A percentile compares a stretch with the other conserved stretches of the same genome.
Evolutionary conservation across 768 basidiomycete genomes (phyloP).

Genomic region (Phanerodontia chrysosporium): DNA sequence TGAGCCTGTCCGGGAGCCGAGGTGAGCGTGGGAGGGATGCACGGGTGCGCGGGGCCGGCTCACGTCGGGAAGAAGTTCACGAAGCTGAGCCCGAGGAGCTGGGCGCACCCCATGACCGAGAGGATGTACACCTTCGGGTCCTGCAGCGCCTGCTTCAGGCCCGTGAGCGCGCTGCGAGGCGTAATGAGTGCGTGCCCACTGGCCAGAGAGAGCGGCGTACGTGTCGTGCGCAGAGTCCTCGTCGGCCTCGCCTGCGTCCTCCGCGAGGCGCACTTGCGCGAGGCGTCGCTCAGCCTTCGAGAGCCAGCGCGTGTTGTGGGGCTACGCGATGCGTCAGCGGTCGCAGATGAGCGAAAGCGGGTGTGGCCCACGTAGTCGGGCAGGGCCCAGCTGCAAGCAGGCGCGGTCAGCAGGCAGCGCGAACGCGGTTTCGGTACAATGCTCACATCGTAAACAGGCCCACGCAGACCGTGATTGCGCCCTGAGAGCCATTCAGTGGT

Average conservation of each 20-base stretch:
- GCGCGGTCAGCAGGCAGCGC: background rate
- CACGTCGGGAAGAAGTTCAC: conserved; percentile 57
- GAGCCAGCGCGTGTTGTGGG: conserved; percentile 60
- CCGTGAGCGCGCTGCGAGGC: conserved; percentile 39
- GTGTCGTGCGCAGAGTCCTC: conserved; percentile 53
- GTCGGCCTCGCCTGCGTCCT: conserved; percentile 67
- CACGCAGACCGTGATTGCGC: conserved; percentile 56
- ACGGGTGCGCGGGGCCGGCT: conserved; percentile 9
- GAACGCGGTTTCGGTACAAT: background rate
- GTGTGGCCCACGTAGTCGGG: conserved; percentile 50
- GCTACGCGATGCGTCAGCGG: conserved; percentile 29
- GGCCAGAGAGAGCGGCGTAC: conserved; percentile 33
- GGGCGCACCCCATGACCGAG: conserved; percentile 45
- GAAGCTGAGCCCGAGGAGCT: conserved; percentile 54
- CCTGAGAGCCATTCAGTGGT: conserved; percentile 31
- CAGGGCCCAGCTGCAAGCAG: conserved; percentile 49
- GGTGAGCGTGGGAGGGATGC: background rate
- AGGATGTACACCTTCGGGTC: conserved; percentile 55
- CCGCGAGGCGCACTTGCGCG: conserved; percentile 63
- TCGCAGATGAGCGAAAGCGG: background rate
- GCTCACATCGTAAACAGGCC: conserved; percentile 52
- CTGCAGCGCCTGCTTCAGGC: conserved; percentile 51
- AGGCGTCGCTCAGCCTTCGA: conserved; percentile 44
- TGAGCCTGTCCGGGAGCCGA: conserved; percentile 33
- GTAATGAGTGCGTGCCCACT: background rate